Evolutionary conservation across 1,284 basidiomycete genomes (phyloP), one percentile per base, ranked within the genome.

Genomic region (Cryptococcus hybrid): DNA sequence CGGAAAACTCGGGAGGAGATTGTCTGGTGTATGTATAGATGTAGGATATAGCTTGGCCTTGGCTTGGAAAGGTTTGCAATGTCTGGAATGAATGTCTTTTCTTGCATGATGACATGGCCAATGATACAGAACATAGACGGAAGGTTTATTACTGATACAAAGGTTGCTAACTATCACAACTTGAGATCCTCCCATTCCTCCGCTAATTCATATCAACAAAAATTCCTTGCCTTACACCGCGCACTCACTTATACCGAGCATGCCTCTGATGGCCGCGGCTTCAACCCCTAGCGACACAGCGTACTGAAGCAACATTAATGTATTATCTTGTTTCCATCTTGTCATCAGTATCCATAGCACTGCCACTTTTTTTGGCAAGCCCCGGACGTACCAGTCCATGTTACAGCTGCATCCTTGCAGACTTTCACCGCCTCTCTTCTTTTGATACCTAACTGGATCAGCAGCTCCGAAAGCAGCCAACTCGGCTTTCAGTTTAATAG

Each of bases 371-470:
- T 38, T 9, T 9, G 3, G 12, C 11, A 36, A 37, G 42, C 5
- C 36, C 11, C 50, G 35, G 46, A 59, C 84, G 59, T 66, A 92
- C 90, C 90, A 47, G 91, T 93, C 89, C 90, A 92, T 8, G 90
- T 84, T 39, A 86, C 72, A 6, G 88, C 84, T 3, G 89, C 90
- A 67, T 91, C 88, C 60, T 86, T 88, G 5, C 88, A 89, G 3
- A 92, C 80, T 42, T 83, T 81, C 7, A 85, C 81, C 0, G 86
- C 89, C 45, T 86, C 78, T 84, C 73, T 86, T 88, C 68, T 87
- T 85, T 71, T 90, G 88, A 40, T 92, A 82, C 69, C 86, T 88
- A 51, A 81, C 82, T 0, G 91, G 90, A 75, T 93, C 89, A 61
- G 88, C 90, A 7, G 88, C 87, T 47, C 88, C 88, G 66, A 89